Evolutionary conservation across 495 filamentous ascomycete species (phyloP), one percentile per base, ranked within the genome.

Genomic region (Xylaria acuta): DNA sequence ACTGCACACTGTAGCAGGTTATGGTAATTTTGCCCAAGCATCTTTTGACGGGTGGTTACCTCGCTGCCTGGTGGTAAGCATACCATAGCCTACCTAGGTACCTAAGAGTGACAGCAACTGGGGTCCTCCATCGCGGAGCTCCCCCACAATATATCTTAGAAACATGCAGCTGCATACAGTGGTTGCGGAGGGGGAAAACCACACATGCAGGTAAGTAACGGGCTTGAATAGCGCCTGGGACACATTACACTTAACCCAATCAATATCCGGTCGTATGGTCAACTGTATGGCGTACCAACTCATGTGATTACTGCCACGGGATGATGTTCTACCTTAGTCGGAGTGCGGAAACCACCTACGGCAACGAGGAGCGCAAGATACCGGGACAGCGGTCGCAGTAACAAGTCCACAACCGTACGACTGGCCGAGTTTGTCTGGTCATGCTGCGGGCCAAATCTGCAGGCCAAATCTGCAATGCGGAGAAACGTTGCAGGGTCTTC

Each of bases 391-490:
- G 36, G 34, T 41, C 59, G 7, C 59, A 40, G 36, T 62, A 38
- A 62, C 59, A 62, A 22, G n/a, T 40, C 59, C 59, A 62, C 59
- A 40, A 62, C 32, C 36, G 36, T 41, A 62, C 59, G 36, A 62
- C 36, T 62, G 20, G 34, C 30, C 7, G 34, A 22, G 34, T 11
- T 34, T n/a, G 20, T 8, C 18, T 59, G 36, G 36, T 14, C 36
- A 38, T 32, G 63, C 49, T 58, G 38, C 16, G 6, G n/a, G n/a
- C n/a, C n/a, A n/a, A n/a, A n/a, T n/a, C n/a, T n/a, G n/a, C n/a
- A n/a, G 25, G 36, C 47, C 51, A 56, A 41, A 56, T 68, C 51
- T 58, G 34, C 65, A 68, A 7, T 58, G 49, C 51, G 65, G 65
- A 43, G 65, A 68, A 68, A 7, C 11, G 36, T 68, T 27, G 58